Evolutionary conservation across 2,329 filamentous ascomycete genomes (phyloP).

Genomic region (Allantophomopsis cytisporea): DNA sequence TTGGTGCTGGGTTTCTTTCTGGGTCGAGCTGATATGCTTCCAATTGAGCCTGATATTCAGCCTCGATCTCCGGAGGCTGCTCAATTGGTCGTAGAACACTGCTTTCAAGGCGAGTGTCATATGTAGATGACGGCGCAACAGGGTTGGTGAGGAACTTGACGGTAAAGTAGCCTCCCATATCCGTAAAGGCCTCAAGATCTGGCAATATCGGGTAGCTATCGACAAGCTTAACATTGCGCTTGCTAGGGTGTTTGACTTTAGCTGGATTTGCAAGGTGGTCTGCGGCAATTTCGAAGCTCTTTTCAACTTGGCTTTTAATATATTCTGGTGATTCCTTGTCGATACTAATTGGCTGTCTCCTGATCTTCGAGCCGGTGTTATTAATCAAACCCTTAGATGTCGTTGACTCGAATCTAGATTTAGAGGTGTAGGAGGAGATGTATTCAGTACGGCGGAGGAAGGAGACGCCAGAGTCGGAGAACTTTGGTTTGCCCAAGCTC

Average conservation of each 20-base stretch:
- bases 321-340: slow-evolving; percentile 48
- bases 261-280: slow-evolving; percentile 37
- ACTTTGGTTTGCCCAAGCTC: slow-evolving; percentile 72
- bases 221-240: slow-evolving; percentile 38
- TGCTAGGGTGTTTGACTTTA: slow-evolving; percentile 42
- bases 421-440: slow-evolving; percentile 3
- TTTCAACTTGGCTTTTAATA: slow-evolving; percentile 56
- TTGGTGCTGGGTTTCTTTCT: slow-evolving; percentile 36
- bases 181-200: slow-evolving; percentile 55
- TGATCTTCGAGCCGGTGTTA: slow-evolving; percentile 18
- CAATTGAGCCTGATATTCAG: slow-evolving; percentile 20
- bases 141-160: slow-evolving; percentile 58
- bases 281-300: slow-evolving; percentile 41
- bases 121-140: slow-evolving; percentile 34
- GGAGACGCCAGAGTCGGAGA: slow-evolving; percentile 61
- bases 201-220: slow-evolving; percentile 49
- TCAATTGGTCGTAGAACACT: slow-evolving; percentile 49
- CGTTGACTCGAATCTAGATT: slow-evolving; percentile 33
- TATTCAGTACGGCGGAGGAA: slow-evolving; percentile 1
- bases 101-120: slow-evolving; percentile 47
- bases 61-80: slow-evolving; percentile 31
- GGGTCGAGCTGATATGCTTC: slow-evolving; percentile 44
- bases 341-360: slow-evolving; percentile 29
- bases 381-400: slow-evolving; percentile 36
- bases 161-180: slow-evolving; percentile 55